Conservation (phyloP, 179 eudicot genomes). For the Beta lomatogona region DNA sequence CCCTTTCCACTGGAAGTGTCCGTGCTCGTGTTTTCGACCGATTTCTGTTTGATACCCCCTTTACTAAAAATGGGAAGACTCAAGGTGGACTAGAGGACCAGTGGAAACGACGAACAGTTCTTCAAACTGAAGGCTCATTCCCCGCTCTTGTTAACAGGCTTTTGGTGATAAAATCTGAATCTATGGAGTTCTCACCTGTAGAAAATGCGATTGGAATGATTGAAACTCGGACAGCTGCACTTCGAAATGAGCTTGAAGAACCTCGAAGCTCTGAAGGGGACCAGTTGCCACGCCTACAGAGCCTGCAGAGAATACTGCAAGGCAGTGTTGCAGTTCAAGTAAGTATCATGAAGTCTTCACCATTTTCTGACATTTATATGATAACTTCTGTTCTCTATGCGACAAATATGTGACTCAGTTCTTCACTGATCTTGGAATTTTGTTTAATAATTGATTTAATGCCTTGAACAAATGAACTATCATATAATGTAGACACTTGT, state of each 20-base stretch:
- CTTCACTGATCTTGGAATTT: too few species aligned
- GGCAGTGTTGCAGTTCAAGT: slow-evolving; percentile 99
- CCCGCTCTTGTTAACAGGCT: slow-evolving; percentile 97
- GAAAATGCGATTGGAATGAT: slow-evolving; percentile 99
- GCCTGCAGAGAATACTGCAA: slow-evolving; percentile 98
- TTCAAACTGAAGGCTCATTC: slow-evolving; percentile 96
- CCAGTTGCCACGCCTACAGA: slow-evolving; percentile 97
- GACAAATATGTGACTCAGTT: background rate
- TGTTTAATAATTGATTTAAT: background rate
- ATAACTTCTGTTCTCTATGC: background rate
- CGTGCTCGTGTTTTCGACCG: slow-evolving; percentile 99
- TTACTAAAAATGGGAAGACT: slow-evolving; percentile 97
- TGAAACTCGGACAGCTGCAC: slow-evolving; percentile 94
- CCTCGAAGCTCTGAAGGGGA: slow-evolving; percentile 99
- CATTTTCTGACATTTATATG: background rate
- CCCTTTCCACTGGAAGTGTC: slow-evolving; percentile 92
- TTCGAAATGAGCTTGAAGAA: slow-evolving; percentile 96
- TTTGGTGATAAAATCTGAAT: slow-evolving; percentile 81
- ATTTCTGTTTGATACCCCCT: slow-evolving; percentile 96
- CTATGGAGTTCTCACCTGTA: slow-evolving; percentile 97
- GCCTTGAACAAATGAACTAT: background rate
- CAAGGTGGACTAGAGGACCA: slow-evolving; percentile 99
- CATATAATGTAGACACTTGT: too few species aligned
- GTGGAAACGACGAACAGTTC: slow-evolving; percentile 95
- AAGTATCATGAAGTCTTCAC: slow-evolving; percentile 33